Percentiles rank a stretch among this genome's conserved stretches.
Conservation (phyloP, 1,139 yeast species). For the Yamadazyma buinensis region DNA sequence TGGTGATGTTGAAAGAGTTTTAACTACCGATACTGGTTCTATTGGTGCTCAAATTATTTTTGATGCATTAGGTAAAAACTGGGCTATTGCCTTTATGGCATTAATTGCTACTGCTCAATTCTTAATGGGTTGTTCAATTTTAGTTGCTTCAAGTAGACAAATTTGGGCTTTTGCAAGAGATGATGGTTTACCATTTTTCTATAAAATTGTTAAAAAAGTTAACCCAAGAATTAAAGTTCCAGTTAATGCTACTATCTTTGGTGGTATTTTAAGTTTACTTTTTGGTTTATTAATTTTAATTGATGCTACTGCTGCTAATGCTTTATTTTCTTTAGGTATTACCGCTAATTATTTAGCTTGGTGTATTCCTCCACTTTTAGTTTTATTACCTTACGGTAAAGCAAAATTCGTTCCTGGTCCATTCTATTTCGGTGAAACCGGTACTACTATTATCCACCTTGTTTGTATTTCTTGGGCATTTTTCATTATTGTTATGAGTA, state of each 20-base stretch:
- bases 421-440: constrained; percentile 51
- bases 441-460: constrained; percentile 33
- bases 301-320: constrained; percentile 56
- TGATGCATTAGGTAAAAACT: constrained; percentile 63
- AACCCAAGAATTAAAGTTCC: constrained; percentile 53
- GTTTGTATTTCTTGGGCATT: constrained; percentile 24
- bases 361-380: constrained; percentile 40
- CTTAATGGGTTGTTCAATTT: constrained; percentile 52
- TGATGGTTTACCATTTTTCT: constrained; percentile 41
- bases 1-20: constrained; percentile 43
- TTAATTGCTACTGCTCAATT: constrained; percentile 59
- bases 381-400: constrained; percentile 39
- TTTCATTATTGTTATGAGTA: constrained; percentile 32
- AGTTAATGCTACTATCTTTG: constrained; percentile 55
- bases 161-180: constrained; percentile 40
- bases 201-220: constrained; percentile 47
- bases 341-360: constrained; percentile 42
- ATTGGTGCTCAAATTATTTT: constrained; percentile 64
- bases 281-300: constrained; percentile 58
- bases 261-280: constrained; percentile 43
- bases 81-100: constrained; percentile 67
- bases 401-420: constrained; percentile 57
- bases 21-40: constrained; percentile 45
- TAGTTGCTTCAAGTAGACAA: constrained; percentile 36
- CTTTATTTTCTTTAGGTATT: constrained; percentile 48